Conservation (phyloP, 2,329 filamentous ascomycete species). For the Aspergillus sp. region DNA sequence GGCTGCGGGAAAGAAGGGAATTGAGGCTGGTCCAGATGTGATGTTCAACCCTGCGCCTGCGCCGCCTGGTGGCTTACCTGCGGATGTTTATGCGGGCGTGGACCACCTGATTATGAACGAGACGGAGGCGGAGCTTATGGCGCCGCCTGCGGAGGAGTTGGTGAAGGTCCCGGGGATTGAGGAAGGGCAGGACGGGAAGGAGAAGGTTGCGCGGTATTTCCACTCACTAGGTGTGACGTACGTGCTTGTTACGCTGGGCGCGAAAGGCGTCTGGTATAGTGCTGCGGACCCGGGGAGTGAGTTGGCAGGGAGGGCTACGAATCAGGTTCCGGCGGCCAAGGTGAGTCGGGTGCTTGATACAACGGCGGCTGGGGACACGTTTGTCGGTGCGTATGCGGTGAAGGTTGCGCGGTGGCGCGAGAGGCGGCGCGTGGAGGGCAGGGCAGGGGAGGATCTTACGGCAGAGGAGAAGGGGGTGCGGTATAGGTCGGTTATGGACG, state of each 20-base stretch:
- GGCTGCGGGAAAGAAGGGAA: slow-evolving; percentile 38
- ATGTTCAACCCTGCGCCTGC: slow-evolving; percentile 90
- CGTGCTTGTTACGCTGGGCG: slow-evolving; percentile 83
- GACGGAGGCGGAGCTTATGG: slow-evolving; percentile 79
- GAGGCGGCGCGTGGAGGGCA: slow-evolving; percentile 47
- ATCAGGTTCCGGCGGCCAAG: slow-evolving; percentile 65
- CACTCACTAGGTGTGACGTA: slow-evolving; percentile 71
- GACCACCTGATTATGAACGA: slow-evolving; percentile 88
- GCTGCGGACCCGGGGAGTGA: slow-evolving; percentile 53
- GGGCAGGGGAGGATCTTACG: slow-evolving; percentile 55
- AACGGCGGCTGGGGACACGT: slow-evolving; percentile 92
- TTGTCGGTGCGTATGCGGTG: slow-evolving; percentile 85
- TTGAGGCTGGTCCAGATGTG: slow-evolving; percentile 58
- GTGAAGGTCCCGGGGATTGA: slow-evolving; percentile 35
- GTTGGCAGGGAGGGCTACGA: slow-evolving; percentile 35
- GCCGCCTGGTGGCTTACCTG: slow-evolving; percentile 71
- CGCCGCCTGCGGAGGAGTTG: slow-evolving; percentile 51
- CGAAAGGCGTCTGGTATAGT: slow-evolving; percentile 74
- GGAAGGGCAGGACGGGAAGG: slow-evolving; percentile 49
- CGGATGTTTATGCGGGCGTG: slow-evolving; percentile 67
- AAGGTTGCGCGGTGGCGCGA: slow-evolving; percentile 63
- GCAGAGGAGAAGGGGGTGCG: slow-evolving; percentile 40
- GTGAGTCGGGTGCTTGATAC: slow-evolving; percentile 81
- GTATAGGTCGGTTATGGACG: slow-evolving; percentile 51
- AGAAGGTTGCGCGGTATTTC: slow-evolving; percentile 66